Base-by-base conservation (phyloP, 352 stramenopile species). In the Poterioochromonas sp. region DNA sequence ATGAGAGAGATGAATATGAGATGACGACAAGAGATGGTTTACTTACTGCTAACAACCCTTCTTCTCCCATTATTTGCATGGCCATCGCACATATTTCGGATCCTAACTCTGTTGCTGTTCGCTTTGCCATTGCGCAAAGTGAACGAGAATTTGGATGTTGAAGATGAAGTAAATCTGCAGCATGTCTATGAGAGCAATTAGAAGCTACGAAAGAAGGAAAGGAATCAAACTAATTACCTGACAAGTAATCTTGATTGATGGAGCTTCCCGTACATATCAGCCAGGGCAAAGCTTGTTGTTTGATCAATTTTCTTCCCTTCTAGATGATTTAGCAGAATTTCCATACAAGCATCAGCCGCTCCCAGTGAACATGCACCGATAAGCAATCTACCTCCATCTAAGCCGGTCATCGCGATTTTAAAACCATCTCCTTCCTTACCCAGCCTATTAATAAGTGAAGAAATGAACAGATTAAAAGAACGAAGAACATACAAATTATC, bases 351-450 rank as follows among this genome's bases (percentile, higher is more conserved):
- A 58, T 77, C 34, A 20, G 82, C 82, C 18, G 54, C 83, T 26
- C 83, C 83, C 32, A 86, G 34, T 54, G 71, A 82, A 62, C 83
- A 85, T 11, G 82, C 82, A 5, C n/a, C 83, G 47, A 85, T 85
- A 63, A 26, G 64, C 47, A 85, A 53, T 26, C 82, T 62, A 0
- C 82, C 82, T 15, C 82, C 82, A 47, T 85, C 82, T n/a, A 85
- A 77, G 29, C 62, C 82, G 18, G 35, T 41, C 82, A 85, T 85
- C 32, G 82, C 82, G 60, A 85, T 80, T 35, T 81, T 86, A 77
- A 86, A 86, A 2, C 83, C 83, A 11, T 84, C n/a, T 15, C 83
- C 83, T 74, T 87, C 83, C 1, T 83, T 76, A 37, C 83, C 83
- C 22, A 86, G 41, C 18, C 47, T 58, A 68, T 86, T 82, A 22